Percentiles rank a stretch among this genome's conserved stretches.
Evolutionary conservation across 805 yeast species (phyloP).

Genomic region (Saccharomyces eubayanus): DNA sequence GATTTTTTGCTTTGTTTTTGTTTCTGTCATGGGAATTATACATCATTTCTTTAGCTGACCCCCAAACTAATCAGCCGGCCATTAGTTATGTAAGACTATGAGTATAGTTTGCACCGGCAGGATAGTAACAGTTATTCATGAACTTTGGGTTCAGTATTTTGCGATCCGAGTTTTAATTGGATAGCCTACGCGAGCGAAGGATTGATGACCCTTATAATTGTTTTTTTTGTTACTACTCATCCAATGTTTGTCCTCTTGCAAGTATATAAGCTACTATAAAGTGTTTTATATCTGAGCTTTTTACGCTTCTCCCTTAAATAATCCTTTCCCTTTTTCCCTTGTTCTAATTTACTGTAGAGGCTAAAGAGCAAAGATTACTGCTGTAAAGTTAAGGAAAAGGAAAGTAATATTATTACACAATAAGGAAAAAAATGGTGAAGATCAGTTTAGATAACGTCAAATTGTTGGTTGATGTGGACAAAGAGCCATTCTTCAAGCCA

Average conservation of each 20-base stretch:
- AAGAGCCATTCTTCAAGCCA: constrained; percentile 26
- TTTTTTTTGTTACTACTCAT: neutral
- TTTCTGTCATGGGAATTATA: neutral
- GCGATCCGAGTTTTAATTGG: neutral
- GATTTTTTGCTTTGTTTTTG: neutral
- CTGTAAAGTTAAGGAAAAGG: neutral
- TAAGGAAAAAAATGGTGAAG: constrained; percentile 16
- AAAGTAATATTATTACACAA: neutral
- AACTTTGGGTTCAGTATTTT: neutral
- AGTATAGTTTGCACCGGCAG: neutral
- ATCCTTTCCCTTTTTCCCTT: neutral
- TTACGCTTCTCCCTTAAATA: neutral
- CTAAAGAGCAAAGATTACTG: neutral
- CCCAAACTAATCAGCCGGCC: neutral
- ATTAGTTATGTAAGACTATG: neutral
- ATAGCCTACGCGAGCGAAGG: neutral
- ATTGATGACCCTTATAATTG: neutral
- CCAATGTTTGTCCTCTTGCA: neutral
- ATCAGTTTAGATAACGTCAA: constrained; percentile 30
- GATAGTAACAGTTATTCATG: neutral
- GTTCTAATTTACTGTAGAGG: neutral
- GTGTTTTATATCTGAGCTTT: neutral
- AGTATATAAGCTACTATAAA: neutral
- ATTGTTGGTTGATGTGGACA: constrained; percentile 29
- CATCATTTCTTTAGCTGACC: neutral